Evolutionary conservation across 176 grass and related monocot species (phyloP).

Genomic region (Microstegium vimineum): DNA sequence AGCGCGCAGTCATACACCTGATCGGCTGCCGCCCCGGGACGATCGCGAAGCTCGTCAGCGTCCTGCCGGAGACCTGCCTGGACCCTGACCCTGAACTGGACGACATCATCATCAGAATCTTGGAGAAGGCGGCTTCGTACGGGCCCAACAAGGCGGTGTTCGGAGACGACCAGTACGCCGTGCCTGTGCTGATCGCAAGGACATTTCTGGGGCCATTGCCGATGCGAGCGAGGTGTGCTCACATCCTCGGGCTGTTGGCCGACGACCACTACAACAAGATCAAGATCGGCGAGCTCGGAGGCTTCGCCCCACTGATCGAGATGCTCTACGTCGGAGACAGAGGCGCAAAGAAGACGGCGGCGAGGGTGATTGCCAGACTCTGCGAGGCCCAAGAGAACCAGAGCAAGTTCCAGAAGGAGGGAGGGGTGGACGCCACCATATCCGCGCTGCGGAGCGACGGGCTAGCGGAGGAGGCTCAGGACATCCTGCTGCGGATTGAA

Average conservation of each 20-base stretch:
- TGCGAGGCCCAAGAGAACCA: slow-evolving; percentile 37
- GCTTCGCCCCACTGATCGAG: slow-evolving; percentile 30
- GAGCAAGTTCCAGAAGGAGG: slow-evolving; percentile 38
- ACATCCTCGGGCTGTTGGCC: slow-evolving; percentile 36
- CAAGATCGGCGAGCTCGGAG: slow-evolving; percentile 53
- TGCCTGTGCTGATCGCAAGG: slow-evolving; percentile 40
- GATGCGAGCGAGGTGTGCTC: slow-evolving; percentile 23
- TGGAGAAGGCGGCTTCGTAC: slow-evolving; percentile 34
- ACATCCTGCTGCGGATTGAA: neutral
- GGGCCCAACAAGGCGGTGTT: slow-evolving; percentile 31
- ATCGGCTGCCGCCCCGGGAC: slow-evolving; percentile 24
- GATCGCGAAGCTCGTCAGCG: slow-evolving; percentile 23
- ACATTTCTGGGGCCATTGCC: slow-evolving; percentile 33
- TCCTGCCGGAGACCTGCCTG: slow-evolving; percentile 48
- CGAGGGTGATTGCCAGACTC: slow-evolving; percentile 26
- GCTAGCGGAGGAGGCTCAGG: slow-evolving; percentile 17
- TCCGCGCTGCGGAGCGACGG: slow-evolving; percentile 6
- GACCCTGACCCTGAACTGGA: slow-evolving; percentile 34
- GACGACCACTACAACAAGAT: slow-evolving; percentile 51
- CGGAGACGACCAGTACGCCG: slow-evolving; percentile 36
- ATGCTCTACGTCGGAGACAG: slow-evolving; percentile 27
- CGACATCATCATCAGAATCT: slow-evolving; percentile 7
- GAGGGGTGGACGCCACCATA: slow-evolving; percentile 30
- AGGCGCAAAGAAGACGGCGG: slow-evolving; percentile 26
- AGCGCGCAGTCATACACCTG: slow-evolving; percentile 16